Base-by-base conservation (phyloP, 805 yeast genomes). In the Candida boidinii region DNA sequence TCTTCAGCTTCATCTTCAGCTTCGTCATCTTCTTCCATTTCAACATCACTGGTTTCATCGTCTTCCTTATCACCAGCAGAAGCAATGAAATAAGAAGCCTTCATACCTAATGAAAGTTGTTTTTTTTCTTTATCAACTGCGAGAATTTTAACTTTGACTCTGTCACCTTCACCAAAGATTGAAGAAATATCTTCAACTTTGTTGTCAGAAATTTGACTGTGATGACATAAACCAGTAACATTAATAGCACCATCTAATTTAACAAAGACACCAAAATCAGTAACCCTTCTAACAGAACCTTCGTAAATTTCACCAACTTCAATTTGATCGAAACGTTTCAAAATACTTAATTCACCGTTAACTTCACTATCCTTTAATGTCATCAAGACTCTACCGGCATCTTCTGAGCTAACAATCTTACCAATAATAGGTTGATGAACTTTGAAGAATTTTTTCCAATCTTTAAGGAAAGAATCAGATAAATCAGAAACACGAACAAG, bases 251-350 rank as follows among this genome's bases (percentile, higher is more conserved):
- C 83, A 43, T 79, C 87, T 34, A 90, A 64, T 41, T 74, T 78
- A 32, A 90, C 81, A 51, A 90, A 90, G 3, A 86, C 95, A 62
- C 98, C 98, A 52, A 79, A 90, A 29, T 84, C 94, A 22, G 87
- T 77, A 17, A 79, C 83, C 39, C 72, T 72, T 51, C 73, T 78
- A 28, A 90, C 79, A 3, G 77, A 60, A 52, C 96, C 98, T 49
- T 81, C 90, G 44, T 64, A 74, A 20, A 79, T 60, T 18, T 79
- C 83, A 35, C 83, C 94, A 32, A 68, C 76, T 36, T 72, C 58
- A 35, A 90, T 64, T 36, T 83, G 92, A 28, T 70, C 77, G 43
- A 80, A 77, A 33, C 63, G 62, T 53, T 79, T 81, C 48, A 75
- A 54, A 20, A 67, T 52, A 36, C 70, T 64, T 38, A 74, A 53